Evolutionary conservation across 441 rosid genomes (phyloP).

Genomic region (Daphne laureola): DNA sequence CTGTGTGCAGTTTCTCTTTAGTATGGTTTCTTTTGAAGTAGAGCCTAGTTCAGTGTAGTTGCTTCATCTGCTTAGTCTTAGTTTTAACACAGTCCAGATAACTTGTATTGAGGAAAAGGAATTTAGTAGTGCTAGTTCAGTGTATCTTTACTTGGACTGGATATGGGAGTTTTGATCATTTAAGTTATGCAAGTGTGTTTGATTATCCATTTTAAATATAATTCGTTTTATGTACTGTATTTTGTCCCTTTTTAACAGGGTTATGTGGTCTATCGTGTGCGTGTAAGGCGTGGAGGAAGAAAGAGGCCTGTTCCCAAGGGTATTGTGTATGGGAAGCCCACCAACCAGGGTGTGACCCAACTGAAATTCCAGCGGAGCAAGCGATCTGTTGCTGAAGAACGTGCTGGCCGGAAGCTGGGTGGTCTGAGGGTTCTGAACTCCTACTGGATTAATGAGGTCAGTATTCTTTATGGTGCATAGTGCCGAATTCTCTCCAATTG

Average conservation of each 20-base stretch:
- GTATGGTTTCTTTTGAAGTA: not conserved
- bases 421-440: constrained; percentile 66
- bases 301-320: constrained; percentile 75
- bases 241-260: constrained; percentile 26
- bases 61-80: no score
- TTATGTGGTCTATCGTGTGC: constrained; percentile 53
- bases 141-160: no score
- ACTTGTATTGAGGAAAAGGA: no score
- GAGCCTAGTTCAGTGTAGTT: no score
- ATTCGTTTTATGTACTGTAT: not conserved
- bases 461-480: not conserved
- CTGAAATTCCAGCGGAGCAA: constrained; percentile 69
- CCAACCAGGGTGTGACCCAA: constrained; percentile 70
- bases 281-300: constrained; percentile 67
- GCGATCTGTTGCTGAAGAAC: constrained; percentile 65
- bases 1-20: not conserved
- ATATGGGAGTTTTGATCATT: not conserved
- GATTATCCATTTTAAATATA: not conserved
- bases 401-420: constrained; percentile 57
- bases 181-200: not conserved
- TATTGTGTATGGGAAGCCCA: constrained; percentile 65
- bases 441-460: constrained; percentile 66
- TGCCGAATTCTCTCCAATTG: no score
- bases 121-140: no score
- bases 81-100: no score